Base-by-base conservation (phyloP, 1,284 basidiomycete genomes). In the Schizophyllum commune region DNA sequence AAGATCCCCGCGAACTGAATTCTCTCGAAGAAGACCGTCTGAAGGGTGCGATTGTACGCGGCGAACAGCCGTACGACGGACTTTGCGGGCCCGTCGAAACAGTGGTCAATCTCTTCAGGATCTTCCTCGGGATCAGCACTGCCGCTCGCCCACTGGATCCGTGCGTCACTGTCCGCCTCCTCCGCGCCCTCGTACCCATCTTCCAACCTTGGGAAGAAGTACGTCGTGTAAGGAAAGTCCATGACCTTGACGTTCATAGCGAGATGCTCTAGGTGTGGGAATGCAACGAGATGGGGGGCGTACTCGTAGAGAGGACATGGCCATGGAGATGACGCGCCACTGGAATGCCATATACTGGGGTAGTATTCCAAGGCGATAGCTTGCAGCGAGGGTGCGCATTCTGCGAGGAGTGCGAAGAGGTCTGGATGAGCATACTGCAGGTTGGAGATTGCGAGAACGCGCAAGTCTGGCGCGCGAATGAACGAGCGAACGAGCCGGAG, bases 231-330 rank as follows among this genome's bases (percentile, higher is more conserved):
- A 3, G 17, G 13, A 3, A 47, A 47, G 39, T 47, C 39, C 39
- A 47, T 11, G 39, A 11, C 8, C 9, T 17, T 17, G 13, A 47
- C 17, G 8, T 47, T 47, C 13, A 47, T 11, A 9, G 39, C 9
- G 2, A 47, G 39, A 17, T 47, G 39, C 17, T 47, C 13, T 8
- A 47, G 39, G 39, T 47, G 39, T 8, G 17, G 13, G 39, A 47
- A 66, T 5, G 47, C 56, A 52, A 64, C 63, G 11, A 66, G 59
- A 21, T 63, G 62, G 8, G 54, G 51, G 39, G 52, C 63, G 61
- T 65, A 66, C 27, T 66, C 61, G 62, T 65, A 65, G 4, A 65
- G 55, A 3, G 39, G 39, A 17, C 39, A 47, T 17, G 39, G 39
- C 39, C 39, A 47, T 11, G 9, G 17, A 3, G 9, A 13, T 11